phyloP scores from a whole-genome alignment of 2,329 filamentous ascomycete species.

The Cladophialophora bantiana region DNA sequence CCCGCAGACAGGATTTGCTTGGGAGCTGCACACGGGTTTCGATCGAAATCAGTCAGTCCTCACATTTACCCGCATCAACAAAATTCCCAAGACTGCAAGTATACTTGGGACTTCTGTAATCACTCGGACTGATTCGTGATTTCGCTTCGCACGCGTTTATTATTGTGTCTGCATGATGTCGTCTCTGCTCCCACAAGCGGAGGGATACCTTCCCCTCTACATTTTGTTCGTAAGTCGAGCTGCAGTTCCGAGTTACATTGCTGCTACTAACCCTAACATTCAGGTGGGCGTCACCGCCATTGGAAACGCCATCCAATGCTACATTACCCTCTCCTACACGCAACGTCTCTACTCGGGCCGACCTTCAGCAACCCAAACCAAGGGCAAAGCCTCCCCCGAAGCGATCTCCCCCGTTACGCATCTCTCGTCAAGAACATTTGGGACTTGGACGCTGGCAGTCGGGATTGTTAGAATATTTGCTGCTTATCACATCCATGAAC shows the following conservation, averaged over 20 bases:
- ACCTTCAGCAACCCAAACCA: constrained; percentile 36
- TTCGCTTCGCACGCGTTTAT: background rate
- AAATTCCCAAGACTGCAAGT: background rate
- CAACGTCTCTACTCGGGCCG: constrained; percentile 73
- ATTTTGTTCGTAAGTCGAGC: constrained; percentile 38
- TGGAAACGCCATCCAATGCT: constrained; percentile 85
- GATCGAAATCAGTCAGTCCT: background rate
- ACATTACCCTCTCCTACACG: constrained; percentile 79
- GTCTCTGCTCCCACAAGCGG: constrained; percentile 31
- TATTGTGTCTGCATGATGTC: constrained; percentile 17
- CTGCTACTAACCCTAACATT: constrained; percentile 54
- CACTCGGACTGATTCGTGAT: background rate
- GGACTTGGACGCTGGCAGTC: constrained; percentile 84
- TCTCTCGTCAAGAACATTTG: constrained; percentile 80
- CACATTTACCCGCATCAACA: background rate
- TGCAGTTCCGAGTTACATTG: constrained; percentile 50
- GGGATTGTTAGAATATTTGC: constrained; percentile 80
- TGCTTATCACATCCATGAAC: constrained; percentile 78
- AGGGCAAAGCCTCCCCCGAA: constrained; percentile 12
- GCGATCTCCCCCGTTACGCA: constrained; percentile 67
- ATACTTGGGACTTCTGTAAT: background rate
- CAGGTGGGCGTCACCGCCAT: constrained; percentile 84
- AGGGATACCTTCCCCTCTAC: constrained; percentile 39
- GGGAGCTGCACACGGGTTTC: background rate
- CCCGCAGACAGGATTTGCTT: background rate